Conservation (phyloP, 192 early-diverging fungal species). For the Thoreauomyces humboldtii region DNA sequence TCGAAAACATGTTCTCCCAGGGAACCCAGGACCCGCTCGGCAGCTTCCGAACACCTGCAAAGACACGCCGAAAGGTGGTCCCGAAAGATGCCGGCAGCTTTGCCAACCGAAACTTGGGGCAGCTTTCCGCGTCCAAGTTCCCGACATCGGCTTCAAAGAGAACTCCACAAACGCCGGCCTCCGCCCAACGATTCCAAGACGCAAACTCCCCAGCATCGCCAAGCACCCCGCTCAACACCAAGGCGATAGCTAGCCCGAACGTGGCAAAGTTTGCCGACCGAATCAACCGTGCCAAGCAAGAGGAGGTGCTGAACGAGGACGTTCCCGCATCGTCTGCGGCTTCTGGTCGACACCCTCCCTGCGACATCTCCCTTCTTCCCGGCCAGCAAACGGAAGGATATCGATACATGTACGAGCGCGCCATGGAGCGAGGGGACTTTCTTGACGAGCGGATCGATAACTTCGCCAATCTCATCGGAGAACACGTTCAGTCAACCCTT, state of each 20-base stretch:
- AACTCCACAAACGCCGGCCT: conserved; percentile 22
- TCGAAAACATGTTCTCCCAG: conserved; percentile 1
- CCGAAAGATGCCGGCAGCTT: conserved; percentile 11
- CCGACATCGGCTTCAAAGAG: background rate
- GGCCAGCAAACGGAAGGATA: conserved; percentile 56
- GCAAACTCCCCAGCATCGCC: conserved; percentile 1
- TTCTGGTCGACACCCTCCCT: conserved; percentile 3
- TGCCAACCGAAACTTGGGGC: background rate
- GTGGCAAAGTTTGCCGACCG: conserved; percentile 42
- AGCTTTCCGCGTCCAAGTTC: background rate
- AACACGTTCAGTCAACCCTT: conserved; percentile 20
- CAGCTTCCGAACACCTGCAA: conserved; percentile 2
- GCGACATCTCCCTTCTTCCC: conserved; percentile 34
- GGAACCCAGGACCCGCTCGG: conserved; percentile 8
- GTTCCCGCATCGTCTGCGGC: conserved; percentile 27
- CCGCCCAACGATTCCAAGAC: background rate
- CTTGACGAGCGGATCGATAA: conserved; percentile 55
- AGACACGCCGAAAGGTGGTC: conserved; percentile 10
- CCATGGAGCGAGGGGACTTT: conserved; percentile 62
- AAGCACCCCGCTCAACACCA: conserved; percentile 2
- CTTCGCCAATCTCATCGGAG: conserved; percentile 45
- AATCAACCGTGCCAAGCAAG: conserved; percentile 42
- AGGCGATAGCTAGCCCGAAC: conserved; percentile 10
- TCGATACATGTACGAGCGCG: conserved; percentile 78
- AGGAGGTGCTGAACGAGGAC: conserved; percentile 58